Conservation (phyloP, 495 filamentous ascomycete genomes). For the Amniculicola lignicola region DNA sequence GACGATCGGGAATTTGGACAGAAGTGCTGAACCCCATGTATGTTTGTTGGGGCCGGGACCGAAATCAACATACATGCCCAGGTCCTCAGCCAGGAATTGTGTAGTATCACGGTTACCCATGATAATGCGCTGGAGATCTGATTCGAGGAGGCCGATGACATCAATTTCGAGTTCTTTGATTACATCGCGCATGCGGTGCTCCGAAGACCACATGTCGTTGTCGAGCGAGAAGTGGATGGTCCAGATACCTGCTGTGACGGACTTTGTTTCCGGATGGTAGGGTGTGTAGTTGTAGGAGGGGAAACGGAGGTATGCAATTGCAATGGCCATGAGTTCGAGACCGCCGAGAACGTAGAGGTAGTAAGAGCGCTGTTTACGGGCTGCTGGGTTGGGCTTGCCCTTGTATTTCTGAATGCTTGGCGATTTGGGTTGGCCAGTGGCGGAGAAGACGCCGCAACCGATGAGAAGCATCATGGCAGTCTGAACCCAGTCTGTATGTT, state of each 20-base stretch:
- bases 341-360: constrained; percentile 68
- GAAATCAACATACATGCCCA: constrained; percentile 98
- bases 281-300: constrained; percentile 88
- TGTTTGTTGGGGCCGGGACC: constrained; percentile 98
- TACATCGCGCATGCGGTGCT: constrained; percentile 87
- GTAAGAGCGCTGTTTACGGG: constrained; percentile 59
- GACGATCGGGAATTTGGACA: constrained; percentile 96
- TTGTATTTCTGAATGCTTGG: constrained; percentile 42
- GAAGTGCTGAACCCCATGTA: constrained; percentile 90
- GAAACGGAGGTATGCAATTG: constrained; percentile 87
- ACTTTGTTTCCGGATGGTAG: constrained; percentile 80
- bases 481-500: constrained; percentile 96
- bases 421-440: constrained; percentile 53
- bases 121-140: constrained; percentile 94
- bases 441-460: constrained; percentile 79
- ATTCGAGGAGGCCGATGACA: constrained; percentile 89
- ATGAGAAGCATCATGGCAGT: constrained; percentile 76
- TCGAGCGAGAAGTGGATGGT: constrained; percentile 98
- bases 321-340: constrained; percentile 75
- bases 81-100: constrained; percentile 89
- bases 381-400: constrained; percentile 53
- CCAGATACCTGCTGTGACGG: constrained; percentile 94
- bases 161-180: constrained; percentile 93
- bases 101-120: constrained; percentile 99
- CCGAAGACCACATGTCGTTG: constrained; percentile 98